Conservation (phyloP, 495 filamentous ascomycete genomes). For the Stereocaulon alpinum region DNA sequence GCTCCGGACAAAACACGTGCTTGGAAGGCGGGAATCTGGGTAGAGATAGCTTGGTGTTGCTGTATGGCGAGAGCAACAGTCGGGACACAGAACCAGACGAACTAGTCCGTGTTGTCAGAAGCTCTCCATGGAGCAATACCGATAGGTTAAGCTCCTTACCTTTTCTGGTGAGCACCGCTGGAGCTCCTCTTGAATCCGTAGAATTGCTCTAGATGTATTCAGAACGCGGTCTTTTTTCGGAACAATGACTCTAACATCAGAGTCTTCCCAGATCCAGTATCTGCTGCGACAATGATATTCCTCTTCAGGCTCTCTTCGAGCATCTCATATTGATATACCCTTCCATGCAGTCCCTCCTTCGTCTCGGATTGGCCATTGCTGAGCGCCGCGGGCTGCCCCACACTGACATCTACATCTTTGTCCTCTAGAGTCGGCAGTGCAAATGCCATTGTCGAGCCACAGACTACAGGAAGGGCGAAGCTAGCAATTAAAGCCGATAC, state of each 20-base stretch:
- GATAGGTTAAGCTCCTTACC: conserved; percentile 32
- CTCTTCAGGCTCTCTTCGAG: conserved; percentile 59
- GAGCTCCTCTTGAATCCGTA: conserved; percentile 69
- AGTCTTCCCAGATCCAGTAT: conserved; percentile 88
- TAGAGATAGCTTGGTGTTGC: conserved; percentile 53
- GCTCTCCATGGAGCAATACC: background rate
- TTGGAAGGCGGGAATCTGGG: conserved; percentile 52
- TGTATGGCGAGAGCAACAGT: conserved; percentile 66
- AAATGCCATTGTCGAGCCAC: no score
- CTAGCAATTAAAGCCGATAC: conserved; percentile 13
- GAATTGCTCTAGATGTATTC: conserved; percentile 49
- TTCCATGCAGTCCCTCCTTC: background rate
- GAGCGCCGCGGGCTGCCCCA: no score
- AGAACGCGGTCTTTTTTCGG: background rate
- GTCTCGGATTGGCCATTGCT: no score
- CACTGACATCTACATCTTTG: no score
- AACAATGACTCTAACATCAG: conserved; percentile 53
- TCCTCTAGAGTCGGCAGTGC: no score
- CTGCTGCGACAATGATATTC: conserved; percentile 64
- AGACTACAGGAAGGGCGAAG: no score
- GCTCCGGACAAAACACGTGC: conserved; percentile 55
- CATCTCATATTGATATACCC: conserved; percentile 88
- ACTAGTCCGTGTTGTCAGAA: conserved; percentile 31
- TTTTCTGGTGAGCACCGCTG: conserved; percentile 48
- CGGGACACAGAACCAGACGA: conserved; percentile 80